phyloP scores from a whole-genome alignment of 2,329 filamentous ascomycete species.

The Trichoderma sp. region DNA sequence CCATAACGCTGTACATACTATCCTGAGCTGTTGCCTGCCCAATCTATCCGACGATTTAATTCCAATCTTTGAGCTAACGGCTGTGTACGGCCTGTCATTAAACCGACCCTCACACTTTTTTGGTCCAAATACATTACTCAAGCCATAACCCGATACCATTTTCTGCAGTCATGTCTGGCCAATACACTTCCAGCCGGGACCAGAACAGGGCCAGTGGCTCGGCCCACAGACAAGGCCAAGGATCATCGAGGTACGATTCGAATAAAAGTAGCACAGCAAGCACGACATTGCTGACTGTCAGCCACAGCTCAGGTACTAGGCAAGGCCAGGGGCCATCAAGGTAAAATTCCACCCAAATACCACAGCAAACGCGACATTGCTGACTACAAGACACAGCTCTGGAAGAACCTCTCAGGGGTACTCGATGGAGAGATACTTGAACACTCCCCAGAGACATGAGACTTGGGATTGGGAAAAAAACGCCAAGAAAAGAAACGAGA shows the following conservation, averaged over 20 bases:
- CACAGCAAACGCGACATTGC: too few species aligned
- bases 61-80: not conserved
- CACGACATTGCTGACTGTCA: not conserved
- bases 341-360: not conserved
- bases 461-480: conserved; percentile 11
- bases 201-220: too few species aligned
- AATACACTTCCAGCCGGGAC: too few species aligned
- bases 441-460: not conserved
- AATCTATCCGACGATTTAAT: not conserved
- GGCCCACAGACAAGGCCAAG: not conserved
- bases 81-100: not conserved
- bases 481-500: not conserved
- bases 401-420: not conserved
- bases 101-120: not conserved
- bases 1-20: not conserved
- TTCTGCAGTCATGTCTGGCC: too few species aligned
- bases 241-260: not conserved
- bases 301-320: not conserved
- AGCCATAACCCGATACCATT: too few species aligned
- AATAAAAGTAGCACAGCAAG: not conserved
- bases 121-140: too few species aligned
- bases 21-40: not conserved
- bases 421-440: not conserved
- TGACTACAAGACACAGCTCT: not conserved
- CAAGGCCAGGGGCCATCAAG: not conserved